phyloP scores from a whole-genome alignment of 805 yeast species.

The Saccharomycopsis vini region DNA sequence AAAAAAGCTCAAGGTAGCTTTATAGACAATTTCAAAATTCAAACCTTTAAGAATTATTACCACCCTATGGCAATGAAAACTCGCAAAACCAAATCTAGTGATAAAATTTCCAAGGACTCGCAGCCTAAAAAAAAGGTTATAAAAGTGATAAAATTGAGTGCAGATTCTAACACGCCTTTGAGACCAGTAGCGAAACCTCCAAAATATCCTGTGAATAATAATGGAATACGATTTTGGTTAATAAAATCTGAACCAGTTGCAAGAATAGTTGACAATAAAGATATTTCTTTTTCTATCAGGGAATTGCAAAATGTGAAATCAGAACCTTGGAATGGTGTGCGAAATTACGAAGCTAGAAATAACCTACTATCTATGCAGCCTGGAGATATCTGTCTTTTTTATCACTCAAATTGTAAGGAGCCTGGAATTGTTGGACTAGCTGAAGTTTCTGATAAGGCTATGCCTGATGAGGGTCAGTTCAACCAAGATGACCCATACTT shows the following conservation, averaged over 20 bases:
- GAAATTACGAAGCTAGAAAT: slow-evolving; percentile 50
- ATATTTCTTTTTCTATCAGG: slow-evolving; percentile 39
- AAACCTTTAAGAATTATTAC: too few relatives aligned
- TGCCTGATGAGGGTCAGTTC: slow-evolving; percentile 34
- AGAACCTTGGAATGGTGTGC: slow-evolving; percentile 53
- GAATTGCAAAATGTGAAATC: slow-evolving; percentile 31
- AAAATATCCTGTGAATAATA: slow-evolving; percentile 23
- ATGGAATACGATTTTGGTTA: slow-evolving; percentile 38
- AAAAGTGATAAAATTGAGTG: too few relatives aligned
- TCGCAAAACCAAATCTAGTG: too few relatives aligned
- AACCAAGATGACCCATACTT: slow-evolving; percentile 36
- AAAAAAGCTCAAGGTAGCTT: too few relatives aligned
- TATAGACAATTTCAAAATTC: too few relatives aligned
- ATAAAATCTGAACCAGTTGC: slow-evolving; percentile 47
- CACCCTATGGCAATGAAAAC: too few relatives aligned
- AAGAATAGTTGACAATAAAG: slow-evolving; percentile 39
- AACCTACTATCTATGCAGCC: slow-evolving; percentile 38
- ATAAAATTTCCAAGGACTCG: neutral
- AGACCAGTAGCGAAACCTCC: too few relatives aligned
- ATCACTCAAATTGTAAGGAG: slow-evolving; percentile 44
- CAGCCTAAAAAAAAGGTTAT: too few relatives aligned
- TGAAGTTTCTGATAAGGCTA: slow-evolving; percentile 28
- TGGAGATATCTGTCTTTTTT: slow-evolving; percentile 42
- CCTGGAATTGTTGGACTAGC: slow-evolving; percentile 51
- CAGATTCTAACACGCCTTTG: too few relatives aligned